Percentiles rank a stretch among this genome's conserved stretches.
Evolutionary conservation across 2,329 filamentous ascomycete genomes (phyloP).

Genomic region (Pyrenophora graminea): DNA sequence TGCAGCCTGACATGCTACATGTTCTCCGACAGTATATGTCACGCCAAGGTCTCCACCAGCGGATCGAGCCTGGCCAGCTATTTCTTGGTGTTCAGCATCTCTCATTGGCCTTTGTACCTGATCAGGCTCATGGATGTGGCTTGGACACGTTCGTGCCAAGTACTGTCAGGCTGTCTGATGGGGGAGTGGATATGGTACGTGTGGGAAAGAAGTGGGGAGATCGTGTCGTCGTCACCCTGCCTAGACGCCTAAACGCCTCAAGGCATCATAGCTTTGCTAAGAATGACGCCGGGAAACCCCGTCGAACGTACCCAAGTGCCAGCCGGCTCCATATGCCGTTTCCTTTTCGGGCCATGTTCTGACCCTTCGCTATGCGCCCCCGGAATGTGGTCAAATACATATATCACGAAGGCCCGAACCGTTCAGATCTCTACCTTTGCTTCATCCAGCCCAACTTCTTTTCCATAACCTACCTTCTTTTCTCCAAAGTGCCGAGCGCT

Average conservation of each 20-base stretch:
- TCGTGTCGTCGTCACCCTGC: slow-evolving; percentile 10
- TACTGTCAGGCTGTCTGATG: slow-evolving; percentile 4
- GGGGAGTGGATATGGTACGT: slow-evolving; percentile 10
- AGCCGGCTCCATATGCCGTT: slow-evolving; percentile 11
- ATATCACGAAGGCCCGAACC: slow-evolving; percentile 9
- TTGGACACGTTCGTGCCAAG: slow-evolving; percentile 8
- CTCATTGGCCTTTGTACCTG: slow-evolving; percentile 16
- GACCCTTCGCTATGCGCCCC: slow-evolving; percentile 7
- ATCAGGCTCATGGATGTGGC: slow-evolving; percentile 4
- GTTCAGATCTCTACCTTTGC: slow-evolving; percentile 5
- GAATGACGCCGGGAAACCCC: slow-evolving; percentile 4
- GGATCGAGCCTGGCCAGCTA: slow-evolving; percentile 3
- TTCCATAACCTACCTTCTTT: slow-evolving; percentile 19
- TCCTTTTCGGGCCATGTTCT: slow-evolving; percentile 13
- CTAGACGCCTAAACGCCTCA: slow-evolving; percentile 16
- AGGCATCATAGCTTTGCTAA: slow-evolving; percentile 13
- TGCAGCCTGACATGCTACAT: slow-evolving; percentile 22
- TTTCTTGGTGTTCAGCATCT: neutral
- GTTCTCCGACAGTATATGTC: slow-evolving; percentile 24
- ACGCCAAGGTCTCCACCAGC: slow-evolving; percentile 23
- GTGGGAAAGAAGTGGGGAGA: slow-evolving; percentile 22
- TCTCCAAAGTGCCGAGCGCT: slow-evolving; percentile 29
- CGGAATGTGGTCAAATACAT: slow-evolving; percentile 11
- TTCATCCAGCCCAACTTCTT: slow-evolving; percentile 4
- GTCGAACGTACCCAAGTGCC: slow-evolving; percentile 22